Evolutionary conservation across 148 eudicot genomes (phyloP), one percentile per base, ranked within the genome.

Genomic region (Diospyros lotus): DNA sequence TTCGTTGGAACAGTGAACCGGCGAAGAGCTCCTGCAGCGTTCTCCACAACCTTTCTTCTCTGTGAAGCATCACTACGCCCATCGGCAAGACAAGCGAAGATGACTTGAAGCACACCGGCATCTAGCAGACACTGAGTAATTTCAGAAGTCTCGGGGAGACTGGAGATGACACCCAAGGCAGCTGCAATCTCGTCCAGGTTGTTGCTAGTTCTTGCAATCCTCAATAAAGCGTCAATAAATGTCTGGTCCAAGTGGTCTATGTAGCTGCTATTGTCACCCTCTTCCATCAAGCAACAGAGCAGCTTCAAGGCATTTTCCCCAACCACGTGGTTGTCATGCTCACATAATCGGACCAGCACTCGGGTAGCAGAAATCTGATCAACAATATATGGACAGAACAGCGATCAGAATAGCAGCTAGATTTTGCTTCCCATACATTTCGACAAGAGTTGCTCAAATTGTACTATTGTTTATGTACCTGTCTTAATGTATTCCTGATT

Each of bases 281-380:
- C 82, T 75, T 70, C 15, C 11, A 68, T 65, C 71, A 75, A 55
- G 15, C 56, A 55, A 64, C 54, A 66, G 59, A 80, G 74, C 28
- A 80, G 64, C 68, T 80, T 80, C 66, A 79, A 54, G 2, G 82
- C 78, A 71, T 50, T 71, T 69, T 75, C 66, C 59, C 79, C 38
- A 13, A 80, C 67, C 2, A 48, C 5, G 39, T 39, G 58, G 64
- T 75, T 28, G 39, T 75, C 79, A 2, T 52, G 75, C 18, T 80
- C 82, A 17, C 79, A 80, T 66, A 80, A 59, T 43, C 75, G 78
- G 58, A 71, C 68, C 52, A 80, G 58, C 67, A 80, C 75, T 75
- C 68, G 51, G 50, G 73, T 64, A 64, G 78, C 78, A 44, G 82
- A 80, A 55, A 80, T 71, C 82, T 80, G 82, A 54, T 55, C 66